These are phyloP conservation scores for Vigna hirtella DNA, from an alignment of 306 rosid species.

Conservation along the genomic window DNA sequence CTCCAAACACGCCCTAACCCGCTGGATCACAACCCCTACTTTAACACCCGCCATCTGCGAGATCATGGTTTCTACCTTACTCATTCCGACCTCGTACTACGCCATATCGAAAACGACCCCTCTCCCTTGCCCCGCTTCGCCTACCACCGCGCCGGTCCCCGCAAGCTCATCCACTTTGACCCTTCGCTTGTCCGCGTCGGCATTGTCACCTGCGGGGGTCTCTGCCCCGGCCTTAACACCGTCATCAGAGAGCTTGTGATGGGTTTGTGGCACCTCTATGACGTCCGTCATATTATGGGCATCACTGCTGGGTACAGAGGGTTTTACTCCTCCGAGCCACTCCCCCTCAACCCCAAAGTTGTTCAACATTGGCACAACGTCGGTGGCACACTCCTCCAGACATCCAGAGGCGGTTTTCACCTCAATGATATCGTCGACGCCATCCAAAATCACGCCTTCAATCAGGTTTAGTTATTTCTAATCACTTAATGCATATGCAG, in stretches of 20 bases:
- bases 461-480: conserved; percentile 58
- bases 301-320: conserved; percentile 79
- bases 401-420: conserved; percentile 87
- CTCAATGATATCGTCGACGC: conserved; percentile 70
- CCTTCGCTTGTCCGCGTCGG: conserved; percentile 54
- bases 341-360: conserved; percentile 38
- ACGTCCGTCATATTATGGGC: conserved; percentile 75
- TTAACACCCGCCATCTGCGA: conserved; percentile 14
- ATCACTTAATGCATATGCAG: too few species aligned
- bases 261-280: conserved; percentile 69
- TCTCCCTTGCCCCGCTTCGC: conserved; percentile 28
- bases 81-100: conserved; percentile 35
- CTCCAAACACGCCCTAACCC: conserved; percentile 39
- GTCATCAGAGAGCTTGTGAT: conserved; percentile 76
- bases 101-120: conserved; percentile 22
- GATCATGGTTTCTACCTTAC: conserved; percentile 33
- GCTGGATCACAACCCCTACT: conserved; percentile 39
- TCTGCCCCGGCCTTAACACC: conserved; percentile 80
- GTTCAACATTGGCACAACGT: conserved; percentile 67
- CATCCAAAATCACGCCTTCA: conserved; percentile 60
- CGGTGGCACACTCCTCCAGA: conserved; percentile 78
- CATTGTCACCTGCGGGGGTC: conserved; percentile 62
- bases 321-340: conserved; percentile 54
- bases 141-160: conserved; percentile 50
- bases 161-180: conserved; percentile 16